phyloP scores from a whole-genome alignment of 2,329 filamentous ascomycete species.

The Rutstroemia sydowiana region DNA sequence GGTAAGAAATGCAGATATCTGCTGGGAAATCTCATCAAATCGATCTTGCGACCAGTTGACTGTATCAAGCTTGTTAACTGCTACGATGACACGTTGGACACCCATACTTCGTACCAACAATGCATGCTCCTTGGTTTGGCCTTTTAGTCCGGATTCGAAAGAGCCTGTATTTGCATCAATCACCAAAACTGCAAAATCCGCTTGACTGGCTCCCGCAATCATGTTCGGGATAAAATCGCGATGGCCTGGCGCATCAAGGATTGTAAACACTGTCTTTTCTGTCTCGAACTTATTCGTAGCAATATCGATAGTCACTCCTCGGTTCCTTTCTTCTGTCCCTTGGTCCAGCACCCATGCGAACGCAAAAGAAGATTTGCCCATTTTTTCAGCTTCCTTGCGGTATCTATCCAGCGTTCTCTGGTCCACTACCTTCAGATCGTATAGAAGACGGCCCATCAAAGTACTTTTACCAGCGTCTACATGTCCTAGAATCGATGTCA shows the following conservation, averaged over 20 bases:
- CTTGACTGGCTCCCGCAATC: constrained; percentile 94
- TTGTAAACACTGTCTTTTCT: constrained; percentile 78
- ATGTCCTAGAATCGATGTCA: constrained; percentile 53
- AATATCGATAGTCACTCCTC: constrained; percentile 94
- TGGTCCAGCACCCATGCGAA: constrained; percentile 96
- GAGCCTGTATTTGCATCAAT: constrained; percentile 86
- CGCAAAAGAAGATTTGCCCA: constrained; percentile 92
- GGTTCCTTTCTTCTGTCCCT: constrained; percentile 76
- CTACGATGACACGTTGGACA: constrained; percentile 79
- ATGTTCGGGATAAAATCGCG: constrained; percentile 97
- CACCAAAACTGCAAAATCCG: constrained; percentile 90
- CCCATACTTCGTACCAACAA: constrained; percentile 85
- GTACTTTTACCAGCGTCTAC: constrained; percentile 98
- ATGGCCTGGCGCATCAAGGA: constrained; percentile 91
- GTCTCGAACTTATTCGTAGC: constrained; percentile 94
- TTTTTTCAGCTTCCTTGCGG: constrained; percentile 77
- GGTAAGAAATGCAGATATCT: constrained; percentile 75
- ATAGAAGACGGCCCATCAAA: constrained; percentile 87
- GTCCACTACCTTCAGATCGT: constrained; percentile 83
- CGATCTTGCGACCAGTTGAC: constrained; percentile 74
- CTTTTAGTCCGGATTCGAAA: constrained; percentile 87
- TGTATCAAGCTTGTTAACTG: constrained; percentile 91
- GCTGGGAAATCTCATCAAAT: constrained; percentile 78
- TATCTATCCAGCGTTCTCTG: constrained; percentile 84
- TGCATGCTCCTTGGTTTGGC: constrained; percentile 91